A percentile compares a stretch with the other conserved stretches of the same genome.
Conservation (phyloP, 257 asterid species). For the Solanum bulbocastanum region DNA sequence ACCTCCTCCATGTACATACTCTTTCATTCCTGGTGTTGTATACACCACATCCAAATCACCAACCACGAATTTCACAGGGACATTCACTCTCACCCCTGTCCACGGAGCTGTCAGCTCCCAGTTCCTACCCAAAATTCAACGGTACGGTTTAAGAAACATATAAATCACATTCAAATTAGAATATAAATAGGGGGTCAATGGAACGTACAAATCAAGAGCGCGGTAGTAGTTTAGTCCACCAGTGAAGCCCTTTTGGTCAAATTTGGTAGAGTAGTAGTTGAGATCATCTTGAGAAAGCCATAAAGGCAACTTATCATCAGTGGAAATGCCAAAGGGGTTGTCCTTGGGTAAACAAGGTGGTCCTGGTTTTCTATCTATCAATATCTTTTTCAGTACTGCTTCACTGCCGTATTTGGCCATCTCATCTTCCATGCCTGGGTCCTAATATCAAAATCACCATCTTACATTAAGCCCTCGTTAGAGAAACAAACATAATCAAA, state of each 20-base stretch:
- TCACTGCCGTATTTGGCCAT: slow-evolving; percentile 53
- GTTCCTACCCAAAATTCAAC: slow-evolving; percentile 29
- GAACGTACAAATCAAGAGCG: slow-evolving; percentile 52
- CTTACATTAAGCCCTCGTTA: not conserved
- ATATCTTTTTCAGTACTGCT: slow-evolving; percentile 54
- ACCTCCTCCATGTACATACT: slow-evolving; percentile 74
- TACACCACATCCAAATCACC: slow-evolving; percentile 75
- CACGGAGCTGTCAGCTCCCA: slow-evolving; percentile 88
- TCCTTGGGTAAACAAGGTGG: slow-evolving; percentile 54
- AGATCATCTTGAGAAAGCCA: slow-evolving; percentile 71
- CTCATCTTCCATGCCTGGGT: slow-evolving; percentile 69
- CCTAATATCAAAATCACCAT: slow-evolving; percentile 22
- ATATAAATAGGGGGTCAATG: not conserved
- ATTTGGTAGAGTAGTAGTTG: slow-evolving; percentile 44
- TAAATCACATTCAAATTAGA: not conserved
- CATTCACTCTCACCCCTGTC: slow-evolving; percentile 58
- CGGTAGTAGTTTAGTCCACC: slow-evolving; percentile 94
- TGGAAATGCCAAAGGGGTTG: slow-evolving; percentile 39
- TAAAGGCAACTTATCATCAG: slow-evolving; percentile 28
- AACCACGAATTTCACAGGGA: slow-evolving; percentile 64
- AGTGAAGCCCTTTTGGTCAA: slow-evolving; percentile 57
- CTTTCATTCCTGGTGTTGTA: slow-evolving; percentile 76
- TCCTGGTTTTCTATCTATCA: slow-evolving; percentile 49
- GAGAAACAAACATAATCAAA: not conserved
- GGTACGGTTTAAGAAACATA: not conserved